Evolutionary conservation across 1,284 basidiomycete genomes (phyloP).

Genomic region (Ceratobasidium sp.): DNA sequence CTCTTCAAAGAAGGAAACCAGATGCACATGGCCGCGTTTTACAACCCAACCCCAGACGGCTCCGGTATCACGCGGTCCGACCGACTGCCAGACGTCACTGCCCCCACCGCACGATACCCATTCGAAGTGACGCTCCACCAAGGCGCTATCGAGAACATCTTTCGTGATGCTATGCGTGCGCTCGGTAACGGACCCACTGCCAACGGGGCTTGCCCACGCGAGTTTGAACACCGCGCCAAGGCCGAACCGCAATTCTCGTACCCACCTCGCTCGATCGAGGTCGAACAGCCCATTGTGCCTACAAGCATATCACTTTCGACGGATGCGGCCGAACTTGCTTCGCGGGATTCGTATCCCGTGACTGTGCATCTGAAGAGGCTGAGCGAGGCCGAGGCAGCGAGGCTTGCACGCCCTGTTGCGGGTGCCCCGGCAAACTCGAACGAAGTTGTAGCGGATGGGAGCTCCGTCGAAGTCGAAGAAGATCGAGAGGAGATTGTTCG

Average conservation of each 20-base stretch:
- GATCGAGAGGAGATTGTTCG: constrained; percentile 56
- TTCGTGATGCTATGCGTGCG: constrained; percentile 66
- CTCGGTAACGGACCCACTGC: constrained; percentile 48
- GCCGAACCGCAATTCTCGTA: constrained; percentile 22
- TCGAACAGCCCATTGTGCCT: constrained; percentile 66
- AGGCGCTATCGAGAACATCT: constrained; percentile 73
- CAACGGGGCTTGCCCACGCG: constrained; percentile 33
- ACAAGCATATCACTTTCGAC: constrained; percentile 59
- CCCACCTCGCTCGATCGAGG: constrained; percentile 51
- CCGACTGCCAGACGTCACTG: constrained; percentile 64
- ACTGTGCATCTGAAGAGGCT: constrained; percentile 54
- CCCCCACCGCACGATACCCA: constrained; percentile 66
- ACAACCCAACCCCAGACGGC: constrained; percentile 66
- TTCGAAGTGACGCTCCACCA: constrained; percentile 79
- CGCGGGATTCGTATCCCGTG: constrained; percentile 61
- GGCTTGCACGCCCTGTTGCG: constrained; percentile 25
- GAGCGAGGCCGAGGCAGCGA: constrained; percentile 25
- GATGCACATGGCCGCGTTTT: constrained; percentile 73
- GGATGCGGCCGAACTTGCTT: constrained; percentile 54
- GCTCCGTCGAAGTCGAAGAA: constrained; percentile 44
- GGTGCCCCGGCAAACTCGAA: constrained; percentile 33
- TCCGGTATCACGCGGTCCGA: constrained; percentile 68
- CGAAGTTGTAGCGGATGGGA: constrained; percentile 31
- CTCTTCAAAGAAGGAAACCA: constrained; percentile 70
- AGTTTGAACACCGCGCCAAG: constrained; percentile 27